These are phyloP conservation scores for Fusarium virguliforme DNA, from an alignment of 2,329 filamentous ascomycete genomes.

Conservation along the genomic window DNA sequence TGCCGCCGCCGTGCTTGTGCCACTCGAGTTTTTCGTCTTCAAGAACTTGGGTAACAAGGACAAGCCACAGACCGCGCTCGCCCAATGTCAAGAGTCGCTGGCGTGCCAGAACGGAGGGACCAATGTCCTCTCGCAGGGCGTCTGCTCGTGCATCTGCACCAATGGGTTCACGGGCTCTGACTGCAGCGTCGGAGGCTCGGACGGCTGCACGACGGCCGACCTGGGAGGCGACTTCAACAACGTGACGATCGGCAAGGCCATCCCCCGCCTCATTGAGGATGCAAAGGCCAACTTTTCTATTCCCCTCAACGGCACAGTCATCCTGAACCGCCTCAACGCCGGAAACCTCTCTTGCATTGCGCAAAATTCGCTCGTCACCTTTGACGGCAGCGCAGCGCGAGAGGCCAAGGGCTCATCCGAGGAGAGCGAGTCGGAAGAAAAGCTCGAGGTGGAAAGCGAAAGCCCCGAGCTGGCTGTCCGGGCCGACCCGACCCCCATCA, in stretches of 20 bases:
- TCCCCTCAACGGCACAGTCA: constrained; percentile 77
- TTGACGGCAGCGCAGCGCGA: constrained; percentile 72
- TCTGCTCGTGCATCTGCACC: constrained; percentile 89
- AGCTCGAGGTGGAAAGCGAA: constrained; percentile 25
- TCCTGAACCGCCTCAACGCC: constrained; percentile 83
- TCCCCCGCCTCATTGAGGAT: constrained; percentile 80
- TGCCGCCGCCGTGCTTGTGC: constrained; percentile 86
- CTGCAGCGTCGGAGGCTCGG: constrained; percentile 64
- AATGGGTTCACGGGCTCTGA: constrained; percentile 83
- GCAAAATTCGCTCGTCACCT: constrained; percentile 91
- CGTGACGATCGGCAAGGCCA: constrained; percentile 85
- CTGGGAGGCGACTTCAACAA: constrained; percentile 66
- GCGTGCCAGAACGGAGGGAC: constrained; percentile 86
- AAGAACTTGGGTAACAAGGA: constrained; percentile 61
- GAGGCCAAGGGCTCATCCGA: constrained; percentile 51
- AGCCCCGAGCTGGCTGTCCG: constrained; percentile 30
- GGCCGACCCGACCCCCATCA: constrained; percentile 34
- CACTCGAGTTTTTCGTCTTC: constrained; percentile 76
- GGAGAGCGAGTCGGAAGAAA: constrained; percentile 46
- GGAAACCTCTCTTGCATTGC: constrained; percentile 84
- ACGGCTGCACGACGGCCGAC: constrained; percentile 70
- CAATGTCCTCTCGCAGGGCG: constrained; percentile 76
- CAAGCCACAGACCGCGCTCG: constrained; percentile 58
- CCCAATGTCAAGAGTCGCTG: constrained; percentile 73
- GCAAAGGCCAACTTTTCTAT: constrained; percentile 81